Conservation (phyloP, 768 basidiomycete genomes). For the Artomyces pyxidatus region DNA sequence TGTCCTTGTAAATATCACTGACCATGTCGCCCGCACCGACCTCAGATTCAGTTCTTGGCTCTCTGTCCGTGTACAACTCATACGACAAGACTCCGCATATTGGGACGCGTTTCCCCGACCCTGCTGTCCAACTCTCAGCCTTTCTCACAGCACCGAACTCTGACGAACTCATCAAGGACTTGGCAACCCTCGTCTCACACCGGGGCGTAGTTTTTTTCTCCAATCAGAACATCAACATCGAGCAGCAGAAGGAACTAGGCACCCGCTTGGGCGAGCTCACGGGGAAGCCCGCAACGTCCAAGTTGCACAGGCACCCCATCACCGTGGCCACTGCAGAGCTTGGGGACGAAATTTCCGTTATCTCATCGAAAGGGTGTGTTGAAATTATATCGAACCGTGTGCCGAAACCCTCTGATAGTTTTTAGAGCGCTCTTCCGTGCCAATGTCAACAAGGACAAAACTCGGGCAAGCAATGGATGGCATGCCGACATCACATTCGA, state of each 20-base stretch:
- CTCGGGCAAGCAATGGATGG: slow-evolving; percentile 39
- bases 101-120: slow-evolving; percentile 43
- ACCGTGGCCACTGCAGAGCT: slow-evolving; percentile 41
- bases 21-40: slow-evolving; percentile 23
- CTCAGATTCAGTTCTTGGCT: slow-evolving; percentile 24
- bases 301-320: slow-evolving; percentile 49
- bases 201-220: slow-evolving; percentile 63
- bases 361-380: slow-evolving; percentile 34
- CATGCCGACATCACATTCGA: slow-evolving; percentile 59
- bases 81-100: slow-evolving; percentile 44
- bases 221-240: slow-evolving; percentile 40
- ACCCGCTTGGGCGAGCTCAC: slow-evolving; percentile 39
- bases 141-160: slow-evolving; percentile 37
- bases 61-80: slow-evolving; percentile 28
- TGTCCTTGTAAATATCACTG: not conserved
- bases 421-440: slow-evolving; percentile 33
- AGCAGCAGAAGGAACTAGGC: slow-evolving; percentile 44
- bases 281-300: slow-evolving; percentile 39
- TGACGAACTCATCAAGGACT: slow-evolving; percentile 44
- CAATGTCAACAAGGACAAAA: slow-evolving; percentile 21
- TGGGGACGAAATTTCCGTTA: slow-evolving; percentile 46
- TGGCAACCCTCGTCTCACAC: slow-evolving; percentile 43
- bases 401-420: not conserved
- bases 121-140: slow-evolving; percentile 36
- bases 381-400: too few species aligned